A percentile compares a stretch with the other conserved stretches of the same genome.
Evolutionary conservation across 2,329 filamentous ascomycete genomes (phyloP).

Genomic region (Apiospora arundinis): DNA sequence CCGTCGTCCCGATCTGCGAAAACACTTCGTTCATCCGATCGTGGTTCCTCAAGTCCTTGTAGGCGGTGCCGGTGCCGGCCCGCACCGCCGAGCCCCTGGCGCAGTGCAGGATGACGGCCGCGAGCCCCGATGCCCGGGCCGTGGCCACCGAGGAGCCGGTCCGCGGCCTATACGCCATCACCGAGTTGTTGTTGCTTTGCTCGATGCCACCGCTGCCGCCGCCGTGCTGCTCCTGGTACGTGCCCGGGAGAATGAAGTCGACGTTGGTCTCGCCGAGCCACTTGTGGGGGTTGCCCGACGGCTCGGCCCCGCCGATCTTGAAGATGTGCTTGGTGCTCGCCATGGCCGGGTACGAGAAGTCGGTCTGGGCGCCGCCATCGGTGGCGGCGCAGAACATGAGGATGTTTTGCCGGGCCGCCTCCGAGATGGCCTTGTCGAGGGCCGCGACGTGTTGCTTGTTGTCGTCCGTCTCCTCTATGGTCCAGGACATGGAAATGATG

Average conservation of each 20-base stretch:
- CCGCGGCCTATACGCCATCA: no score
- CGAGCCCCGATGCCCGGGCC: neutral
- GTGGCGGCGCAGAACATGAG: constrained; percentile 17
- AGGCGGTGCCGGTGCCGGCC: neutral
- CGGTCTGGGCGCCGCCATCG: neutral
- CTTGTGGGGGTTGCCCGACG: neutral
- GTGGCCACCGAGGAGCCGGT: neutral
- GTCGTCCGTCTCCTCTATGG: neutral
- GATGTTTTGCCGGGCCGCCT: neutral
- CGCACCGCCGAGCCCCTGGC: neutral
- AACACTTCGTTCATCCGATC: neutral
- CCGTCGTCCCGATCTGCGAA: neutral
- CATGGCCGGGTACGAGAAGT: neutral
- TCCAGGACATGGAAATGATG: constrained; percentile 16
- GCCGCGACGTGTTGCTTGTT: neutral
- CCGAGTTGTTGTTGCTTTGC: no score
- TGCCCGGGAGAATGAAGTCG: neutral
- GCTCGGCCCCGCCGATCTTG: neutral
- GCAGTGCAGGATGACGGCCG: neutral
- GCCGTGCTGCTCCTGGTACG: neutral
- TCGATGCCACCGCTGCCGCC: no score
- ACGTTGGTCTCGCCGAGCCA: neutral
- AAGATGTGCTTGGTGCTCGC: neutral
- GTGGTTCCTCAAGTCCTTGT: neutral
- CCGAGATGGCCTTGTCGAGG: neutral